These are phyloP conservation scores for Nectriaceae sp. DNA, from an alignment of 2,329 filamentous ascomycete genomes.

Conservation along the genomic window DNA sequence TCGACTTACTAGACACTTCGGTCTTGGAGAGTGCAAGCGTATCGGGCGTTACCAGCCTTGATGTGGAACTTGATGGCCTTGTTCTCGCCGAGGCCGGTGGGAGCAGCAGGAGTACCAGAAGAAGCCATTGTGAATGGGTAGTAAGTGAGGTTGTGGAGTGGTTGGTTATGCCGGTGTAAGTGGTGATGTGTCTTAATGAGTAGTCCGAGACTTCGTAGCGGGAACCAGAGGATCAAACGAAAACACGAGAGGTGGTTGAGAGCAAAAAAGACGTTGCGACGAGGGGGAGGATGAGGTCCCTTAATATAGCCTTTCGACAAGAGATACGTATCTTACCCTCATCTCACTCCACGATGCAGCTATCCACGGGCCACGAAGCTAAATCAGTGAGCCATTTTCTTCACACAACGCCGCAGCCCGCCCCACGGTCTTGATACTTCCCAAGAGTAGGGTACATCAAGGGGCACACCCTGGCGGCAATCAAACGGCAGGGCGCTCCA, in stretches of 20 bases:
- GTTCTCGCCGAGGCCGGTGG: slow-evolving; percentile 35
- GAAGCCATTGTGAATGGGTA: slow-evolving; percentile 22
- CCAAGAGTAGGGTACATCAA: slow-evolving; percentile 12
- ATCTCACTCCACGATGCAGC: slow-evolving; percentile 13
- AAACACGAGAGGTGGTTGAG: not conserved
- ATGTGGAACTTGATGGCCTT: slow-evolving; percentile 49
- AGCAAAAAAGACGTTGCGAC: not conserved
- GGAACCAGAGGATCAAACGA: not conserved
- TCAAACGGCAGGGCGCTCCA: slow-evolving; percentile 11
- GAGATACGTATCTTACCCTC: slow-evolving; percentile 28
- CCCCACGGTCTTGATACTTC: slow-evolving; percentile 29
- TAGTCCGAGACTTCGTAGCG: too few species aligned
- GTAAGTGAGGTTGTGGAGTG: not conserved
- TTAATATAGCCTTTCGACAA: slow-evolving; percentile 26
- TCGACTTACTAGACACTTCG: slow-evolving; percentile 44
- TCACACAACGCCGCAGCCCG: slow-evolving; percentile 22
- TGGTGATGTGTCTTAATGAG: too few species aligned
- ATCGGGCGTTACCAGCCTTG: slow-evolving; percentile 42
- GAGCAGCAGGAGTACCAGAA: slow-evolving; percentile 7
- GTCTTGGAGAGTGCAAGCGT: slow-evolving; percentile 46
- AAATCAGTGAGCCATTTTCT: slow-evolving; percentile 33
- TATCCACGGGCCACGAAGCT: slow-evolving; percentile 23
- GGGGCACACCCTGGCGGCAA: not conserved
- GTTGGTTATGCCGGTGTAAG: slow-evolving; percentile 15
- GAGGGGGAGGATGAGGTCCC: slow-evolving; percentile 11